These are phyloP conservation scores for Naematelia aurantialba DNA, from an alignment of 768 basidiomycete genomes.

Conservation along the genomic window DNA sequence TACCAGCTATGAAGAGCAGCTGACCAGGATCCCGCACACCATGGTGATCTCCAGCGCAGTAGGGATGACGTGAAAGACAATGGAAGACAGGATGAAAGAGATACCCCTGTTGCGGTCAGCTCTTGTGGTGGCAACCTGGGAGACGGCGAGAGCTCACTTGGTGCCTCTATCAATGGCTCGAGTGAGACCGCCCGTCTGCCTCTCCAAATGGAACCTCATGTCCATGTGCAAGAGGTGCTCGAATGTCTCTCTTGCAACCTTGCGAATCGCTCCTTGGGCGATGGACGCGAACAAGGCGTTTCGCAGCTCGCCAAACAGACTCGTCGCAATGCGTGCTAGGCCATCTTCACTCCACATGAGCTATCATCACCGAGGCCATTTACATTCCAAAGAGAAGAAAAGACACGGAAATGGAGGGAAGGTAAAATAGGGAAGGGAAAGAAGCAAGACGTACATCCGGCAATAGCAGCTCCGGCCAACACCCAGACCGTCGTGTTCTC, in stretches of 20 bases:
- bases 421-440: neutral
- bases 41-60: constrained; percentile 93
- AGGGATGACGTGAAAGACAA: constrained; percentile 90
- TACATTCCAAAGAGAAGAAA: constrained; percentile 1
- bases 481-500: constrained; percentile 78
- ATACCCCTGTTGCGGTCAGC: constrained; percentile 66
- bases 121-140: neutral
- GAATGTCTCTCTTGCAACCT: constrained; percentile 93
- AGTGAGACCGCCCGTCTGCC: constrained; percentile 94
- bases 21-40: constrained; percentile 92
- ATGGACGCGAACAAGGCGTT: constrained; percentile 96
- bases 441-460: constrained; percentile 71
- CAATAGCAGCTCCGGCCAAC: constrained; percentile 78
- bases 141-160: constrained; percentile 60
- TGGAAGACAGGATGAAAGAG: constrained; percentile 85
- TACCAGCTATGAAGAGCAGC: constrained; percentile 33
- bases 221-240: constrained; percentile 87
- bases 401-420: neutral
- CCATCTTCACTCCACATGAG: constrained; percentile 61
- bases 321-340: constrained; percentile 80
- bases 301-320: constrained; percentile 81
- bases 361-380: neutral
- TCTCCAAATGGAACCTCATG: constrained; percentile 81
- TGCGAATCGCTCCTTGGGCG: constrained; percentile 87
- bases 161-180: constrained; percentile 96